phyloP scores from a whole-genome alignment of 1,284 basidiomycete genomes.

The Paramarasmius palmivorus region DNA sequence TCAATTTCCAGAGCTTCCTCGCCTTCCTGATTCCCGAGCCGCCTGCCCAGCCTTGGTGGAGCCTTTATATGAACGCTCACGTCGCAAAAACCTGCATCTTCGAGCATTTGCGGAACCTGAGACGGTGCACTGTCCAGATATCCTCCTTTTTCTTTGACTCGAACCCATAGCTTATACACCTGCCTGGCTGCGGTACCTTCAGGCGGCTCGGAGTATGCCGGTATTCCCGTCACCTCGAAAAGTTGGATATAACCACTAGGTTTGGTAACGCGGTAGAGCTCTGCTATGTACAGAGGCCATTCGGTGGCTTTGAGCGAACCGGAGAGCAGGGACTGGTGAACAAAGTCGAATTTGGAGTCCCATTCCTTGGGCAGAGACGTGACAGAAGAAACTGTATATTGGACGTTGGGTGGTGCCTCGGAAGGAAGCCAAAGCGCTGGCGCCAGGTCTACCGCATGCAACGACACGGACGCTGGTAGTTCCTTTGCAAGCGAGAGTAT shows the following conservation, averaged over 20 bases:
- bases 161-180: background rate
- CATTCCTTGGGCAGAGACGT: too few relatives aligned
- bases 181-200: background rate
- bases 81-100: background rate
- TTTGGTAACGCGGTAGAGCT: too few relatives aligned
- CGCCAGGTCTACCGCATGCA: slow-evolving; percentile 20
- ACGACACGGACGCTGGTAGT: slow-evolving; percentile 9
- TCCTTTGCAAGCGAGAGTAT: slow-evolving; percentile 3
- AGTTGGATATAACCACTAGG: too few relatives aligned
- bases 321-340: too few relatives aligned
- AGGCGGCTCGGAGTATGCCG: too few relatives aligned
- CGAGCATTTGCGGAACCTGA: background rate
- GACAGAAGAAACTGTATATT: too few relatives aligned
- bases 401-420: too few relatives aligned
- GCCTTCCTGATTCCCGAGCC: too few relatives aligned
- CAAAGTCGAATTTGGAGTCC: too few relatives aligned
- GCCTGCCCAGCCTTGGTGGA: background rate
- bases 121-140: background rate
- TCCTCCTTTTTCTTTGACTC: background rate
- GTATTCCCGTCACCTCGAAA: too few relatives aligned
- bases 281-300: too few relatives aligned
- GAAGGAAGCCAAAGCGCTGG: background rate
- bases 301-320: too few relatives aligned
- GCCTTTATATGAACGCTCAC: background rate
- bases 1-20: background rate